Conservation (phyloP, 495 filamentous ascomycete species). For the Trypethelium eluteriae region DNA sequence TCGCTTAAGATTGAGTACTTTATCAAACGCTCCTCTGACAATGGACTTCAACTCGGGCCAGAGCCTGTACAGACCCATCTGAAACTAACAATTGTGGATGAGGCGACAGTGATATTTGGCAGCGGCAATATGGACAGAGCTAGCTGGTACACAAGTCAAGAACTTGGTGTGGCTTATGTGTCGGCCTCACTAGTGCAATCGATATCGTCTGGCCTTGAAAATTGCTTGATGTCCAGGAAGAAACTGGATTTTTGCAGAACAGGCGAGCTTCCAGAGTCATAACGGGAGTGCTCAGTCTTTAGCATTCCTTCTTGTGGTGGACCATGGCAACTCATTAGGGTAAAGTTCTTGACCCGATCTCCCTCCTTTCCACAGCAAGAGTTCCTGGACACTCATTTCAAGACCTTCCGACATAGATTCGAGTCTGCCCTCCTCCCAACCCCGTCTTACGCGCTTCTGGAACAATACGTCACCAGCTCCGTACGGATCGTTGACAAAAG, state of each 20-base stretch:
- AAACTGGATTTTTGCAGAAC: neutral
- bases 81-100: constrained; percentile 60
- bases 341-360: constrained; percentile 18
- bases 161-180: constrained; percentile 62
- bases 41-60: constrained; percentile 17
- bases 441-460: constrained; percentile 28
- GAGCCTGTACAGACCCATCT: constrained; percentile 63
- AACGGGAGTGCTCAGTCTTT: neutral
- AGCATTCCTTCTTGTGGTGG: neutral
- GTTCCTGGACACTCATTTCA: constrained; percentile 13
- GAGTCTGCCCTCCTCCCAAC: constrained; percentile 19
- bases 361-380: constrained; percentile 24
- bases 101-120: constrained; percentile 52
- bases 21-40: neutral
- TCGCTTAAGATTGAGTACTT: constrained; percentile 46
- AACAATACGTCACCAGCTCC: constrained; percentile 23
- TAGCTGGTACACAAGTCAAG: constrained; percentile 70
- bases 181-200: constrained; percentile 37
- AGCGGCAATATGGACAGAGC: constrained; percentile 72
- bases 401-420: neutral
- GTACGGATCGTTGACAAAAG: constrained; percentile 28
- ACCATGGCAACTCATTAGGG: constrained; percentile 22
- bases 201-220: neutral
- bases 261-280: neutral
- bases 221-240: neutral